Conservation (phyloP, 805 yeast genomes). For the Candida maesae region DNA sequence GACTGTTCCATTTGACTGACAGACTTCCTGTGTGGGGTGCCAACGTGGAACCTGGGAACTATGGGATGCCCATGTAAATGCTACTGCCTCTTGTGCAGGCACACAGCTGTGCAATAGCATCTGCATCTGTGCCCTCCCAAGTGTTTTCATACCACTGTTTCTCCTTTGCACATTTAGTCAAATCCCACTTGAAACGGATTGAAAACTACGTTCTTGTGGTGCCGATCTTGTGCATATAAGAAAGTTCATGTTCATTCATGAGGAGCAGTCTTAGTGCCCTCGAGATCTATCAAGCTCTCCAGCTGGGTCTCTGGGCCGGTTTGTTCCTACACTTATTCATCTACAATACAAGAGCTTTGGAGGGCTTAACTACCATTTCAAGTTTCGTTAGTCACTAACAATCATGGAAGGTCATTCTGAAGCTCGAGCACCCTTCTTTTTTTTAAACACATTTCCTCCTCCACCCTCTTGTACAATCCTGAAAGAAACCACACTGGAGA, state of each 20-base stretch:
- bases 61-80: not conserved
- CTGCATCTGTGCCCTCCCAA: too few relatives aligned
- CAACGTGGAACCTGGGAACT: not conserved
- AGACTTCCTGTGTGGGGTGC: not conserved
- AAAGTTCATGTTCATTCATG: slow-evolving; percentile 13
- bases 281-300: not conserved
- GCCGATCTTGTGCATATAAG: slow-evolving; percentile 42
- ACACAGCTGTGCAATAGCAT: not conserved
- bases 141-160: too few relatives aligned
- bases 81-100: not conserved
- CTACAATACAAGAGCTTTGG: not conserved
- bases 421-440: not conserved
- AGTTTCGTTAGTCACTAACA: too few relatives aligned
- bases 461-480: slow-evolving; percentile 8
- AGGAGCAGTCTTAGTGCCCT: slow-evolving; percentile 31
- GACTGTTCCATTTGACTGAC: too few relatives aligned
- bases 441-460: not conserved
- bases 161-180: slow-evolving; percentile 37
- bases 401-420: not conserved
- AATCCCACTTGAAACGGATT: slow-evolving; percentile 35
- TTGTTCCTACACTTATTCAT: slow-evolving; percentile 23
- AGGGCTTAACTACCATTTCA: too few relatives aligned
- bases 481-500: slow-evolving; percentile 9
- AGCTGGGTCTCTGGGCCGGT: slow-evolving; percentile 22
- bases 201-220: slow-evolving; percentile 34